These are phyloP conservation scores for Apostasia ramifera DNA, from an alignment of 106 monocot species.

Conservation along the genomic window DNA sequence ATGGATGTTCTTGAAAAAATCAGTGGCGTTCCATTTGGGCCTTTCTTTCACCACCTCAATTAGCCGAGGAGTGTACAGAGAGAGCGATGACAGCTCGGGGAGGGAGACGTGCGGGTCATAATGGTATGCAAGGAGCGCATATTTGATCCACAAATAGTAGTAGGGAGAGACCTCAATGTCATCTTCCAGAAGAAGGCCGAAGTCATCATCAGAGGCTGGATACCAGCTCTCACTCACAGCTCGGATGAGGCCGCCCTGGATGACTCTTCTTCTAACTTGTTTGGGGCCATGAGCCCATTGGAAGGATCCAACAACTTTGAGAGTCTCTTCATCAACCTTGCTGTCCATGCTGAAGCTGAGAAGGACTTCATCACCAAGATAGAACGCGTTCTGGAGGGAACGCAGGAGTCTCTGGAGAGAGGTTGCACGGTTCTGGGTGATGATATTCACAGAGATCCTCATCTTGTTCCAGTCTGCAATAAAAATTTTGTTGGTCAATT, in stretches of 20 bases:
- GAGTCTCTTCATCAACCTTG: slow-evolving; percentile 71
- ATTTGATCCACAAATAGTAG: slow-evolving; percentile 98
- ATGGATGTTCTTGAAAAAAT: slow-evolving; percentile 80
- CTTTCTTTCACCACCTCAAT: slow-evolving; percentile 96
- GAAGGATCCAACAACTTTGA: slow-evolving; percentile 68
- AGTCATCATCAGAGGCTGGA: slow-evolving; percentile 79
- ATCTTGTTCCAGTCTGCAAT: slow-evolving; percentile 89
- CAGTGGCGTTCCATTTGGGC: slow-evolving; percentile 92
- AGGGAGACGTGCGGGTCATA: slow-evolving; percentile 82
- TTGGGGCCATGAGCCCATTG: slow-evolving; percentile 81
- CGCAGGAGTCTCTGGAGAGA: slow-evolving; percentile 67
- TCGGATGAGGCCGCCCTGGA: slow-evolving; percentile 92
- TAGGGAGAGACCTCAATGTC: slow-evolving; percentile 98
- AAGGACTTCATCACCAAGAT: slow-evolving; percentile 74
- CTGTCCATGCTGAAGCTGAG: slow-evolving; percentile 97
- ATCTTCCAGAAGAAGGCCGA: slow-evolving; percentile 81
- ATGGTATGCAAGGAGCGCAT: slow-evolving; percentile 75
- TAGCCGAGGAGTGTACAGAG: slow-evolving; percentile 87
- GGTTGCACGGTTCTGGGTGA: slow-evolving; percentile 78
- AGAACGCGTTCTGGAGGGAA: slow-evolving; percentile 76
- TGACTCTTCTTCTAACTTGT: slow-evolving; percentile 54
- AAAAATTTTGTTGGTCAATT: neutral
- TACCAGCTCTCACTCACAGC: slow-evolving; percentile 99
- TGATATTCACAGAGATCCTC: slow-evolving; percentile 79
- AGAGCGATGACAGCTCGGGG: slow-evolving; percentile 89